Evolutionary conservation across 768 basidiomycete genomes (phyloP).

Genomic region (Xerocomus spinulosus): DNA sequence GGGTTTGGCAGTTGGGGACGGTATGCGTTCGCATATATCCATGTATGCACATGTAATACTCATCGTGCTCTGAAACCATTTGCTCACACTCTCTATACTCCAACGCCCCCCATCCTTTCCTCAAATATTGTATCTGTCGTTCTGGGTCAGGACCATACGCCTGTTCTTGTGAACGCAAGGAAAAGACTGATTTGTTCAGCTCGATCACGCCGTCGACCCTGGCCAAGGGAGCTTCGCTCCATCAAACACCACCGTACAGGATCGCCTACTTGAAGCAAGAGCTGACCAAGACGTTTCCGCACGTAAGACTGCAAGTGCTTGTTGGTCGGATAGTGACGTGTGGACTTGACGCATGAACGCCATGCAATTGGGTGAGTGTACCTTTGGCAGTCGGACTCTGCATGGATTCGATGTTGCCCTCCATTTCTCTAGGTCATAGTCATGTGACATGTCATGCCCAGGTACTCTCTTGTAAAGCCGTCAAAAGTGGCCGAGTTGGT

Average conservation of each 20-base stretch:
- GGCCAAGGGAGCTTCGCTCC: constrained; percentile 40
- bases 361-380: constrained; percentile 75
- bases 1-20: constrained; percentile 89
- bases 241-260: constrained; percentile 76
- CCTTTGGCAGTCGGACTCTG: neutral
- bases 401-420: neutral
- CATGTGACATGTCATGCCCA: constrained; percentile 70
- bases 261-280: constrained; percentile 80
- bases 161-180: constrained; percentile 74
- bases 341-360: constrained; percentile 93
- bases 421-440: constrained; percentile 64
- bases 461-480: constrained; percentile 68
- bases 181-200: constrained; percentile 86
- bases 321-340: constrained; percentile 71
- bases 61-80: constrained; percentile 50
- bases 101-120: constrained; percentile 57
- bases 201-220: constrained; percentile 79
- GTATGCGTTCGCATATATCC: constrained; percentile 35
- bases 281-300: constrained; percentile 72
- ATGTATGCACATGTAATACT: neutral
- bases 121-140: constrained; percentile 64
- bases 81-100: constrained; percentile 73
- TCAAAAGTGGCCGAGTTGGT: constrained; percentile 27
- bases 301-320: constrained; percentile 80
- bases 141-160: constrained; percentile 91